phyloP scores from a whole-genome alignment of 768 basidiomycete genomes.

The Agrocybe praecox region DNA sequence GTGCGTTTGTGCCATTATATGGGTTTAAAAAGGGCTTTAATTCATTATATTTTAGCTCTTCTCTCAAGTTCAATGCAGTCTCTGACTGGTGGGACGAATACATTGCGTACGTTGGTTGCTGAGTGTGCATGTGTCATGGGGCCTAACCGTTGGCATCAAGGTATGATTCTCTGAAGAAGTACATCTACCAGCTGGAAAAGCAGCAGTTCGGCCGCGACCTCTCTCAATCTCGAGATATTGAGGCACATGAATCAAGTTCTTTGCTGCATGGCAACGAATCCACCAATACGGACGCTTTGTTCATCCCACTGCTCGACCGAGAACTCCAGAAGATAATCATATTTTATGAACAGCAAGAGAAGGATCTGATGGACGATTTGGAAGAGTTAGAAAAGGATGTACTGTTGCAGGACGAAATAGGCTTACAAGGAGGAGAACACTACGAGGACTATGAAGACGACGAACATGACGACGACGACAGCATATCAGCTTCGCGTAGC shows the following conservation, averaged over 20 bases:
- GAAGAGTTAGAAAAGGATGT: conserved; percentile 60
- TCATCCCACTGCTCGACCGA: conserved; percentile 75
- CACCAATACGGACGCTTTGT: conserved; percentile 55
- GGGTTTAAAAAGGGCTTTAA: neutral
- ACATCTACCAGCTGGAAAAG: conserved; percentile 86
- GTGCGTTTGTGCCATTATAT: conserved; percentile 32
- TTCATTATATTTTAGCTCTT: conserved; percentile 51
- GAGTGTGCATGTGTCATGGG: neutral
- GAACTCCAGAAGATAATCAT: conserved; percentile 79
- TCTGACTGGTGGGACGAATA: conserved; percentile 94
- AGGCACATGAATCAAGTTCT: conserved; percentile 61
- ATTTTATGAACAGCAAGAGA: conserved; percentile 82
- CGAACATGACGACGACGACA: conserved; percentile 51
- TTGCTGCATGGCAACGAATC: conserved; percentile 46
- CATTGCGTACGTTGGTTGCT: conserved; percentile 62
- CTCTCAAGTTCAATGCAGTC: conserved; percentile 89
- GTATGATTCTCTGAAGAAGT: conserved; percentile 85
- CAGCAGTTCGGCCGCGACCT: conserved; percentile 53
- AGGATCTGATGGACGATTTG: conserved; percentile 66
- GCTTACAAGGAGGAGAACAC: conserved; percentile 47
- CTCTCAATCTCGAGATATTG: conserved; percentile 49
- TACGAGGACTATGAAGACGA: conserved; percentile 68
- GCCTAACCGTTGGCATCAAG: conserved; percentile 35
- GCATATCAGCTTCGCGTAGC: conserved; percentile 33
- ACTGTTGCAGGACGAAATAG: conserved; percentile 59